Conservation (phyloP, 2,329 filamentous ascomycete genomes). For the Monosporascus sp. region DNA sequence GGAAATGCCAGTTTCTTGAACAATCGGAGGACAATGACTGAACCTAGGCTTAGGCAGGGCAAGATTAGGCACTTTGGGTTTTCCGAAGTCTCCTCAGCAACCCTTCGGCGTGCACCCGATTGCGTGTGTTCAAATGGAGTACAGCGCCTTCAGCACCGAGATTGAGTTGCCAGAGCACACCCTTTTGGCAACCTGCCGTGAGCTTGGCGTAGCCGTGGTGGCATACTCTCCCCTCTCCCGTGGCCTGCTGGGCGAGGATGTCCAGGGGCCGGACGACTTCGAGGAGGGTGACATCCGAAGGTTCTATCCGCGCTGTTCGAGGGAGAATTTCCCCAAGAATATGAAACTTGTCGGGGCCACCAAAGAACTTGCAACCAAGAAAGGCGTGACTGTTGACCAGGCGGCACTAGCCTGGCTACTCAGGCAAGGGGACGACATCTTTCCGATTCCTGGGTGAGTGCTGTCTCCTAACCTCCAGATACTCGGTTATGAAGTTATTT, state of each 20-base stretch:
- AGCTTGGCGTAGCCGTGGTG: slow-evolving; percentile 30
- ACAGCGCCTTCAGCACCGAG: slow-evolving; percentile 41
- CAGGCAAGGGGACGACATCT: slow-evolving; percentile 12
- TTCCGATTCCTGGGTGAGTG: slow-evolving; percentile 17
- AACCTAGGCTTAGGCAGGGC: slow-evolving; percentile 24
- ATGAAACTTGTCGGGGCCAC: slow-evolving; percentile 39
- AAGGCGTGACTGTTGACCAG: slow-evolving; percentile 39
- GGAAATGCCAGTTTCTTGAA: no score
- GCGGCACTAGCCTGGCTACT: slow-evolving; percentile 45
- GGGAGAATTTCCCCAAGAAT: slow-evolving; percentile 42
- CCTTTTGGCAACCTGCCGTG: slow-evolving; percentile 34
- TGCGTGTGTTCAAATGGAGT: slow-evolving; percentile 45
- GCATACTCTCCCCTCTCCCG: slow-evolving; percentile 34
- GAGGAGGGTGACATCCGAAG: slow-evolving; percentile 33
- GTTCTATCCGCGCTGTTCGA: slow-evolving; percentile 28
- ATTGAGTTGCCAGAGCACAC: slow-evolving; percentile 32
- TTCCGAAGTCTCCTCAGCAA: slow-evolving; percentile 36
- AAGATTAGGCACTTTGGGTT: slow-evolving; percentile 47
- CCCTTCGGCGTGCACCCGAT: slow-evolving; percentile 46
- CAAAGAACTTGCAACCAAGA: slow-evolving; percentile 35
- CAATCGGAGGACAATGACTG: no score
- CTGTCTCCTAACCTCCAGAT: not conserved
- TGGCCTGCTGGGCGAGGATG: slow-evolving; percentile 40
- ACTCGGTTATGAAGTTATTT: no score
- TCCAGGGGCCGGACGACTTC: slow-evolving; percentile 39